Percentiles rank a stretch among this genome's conserved stretches.
These are phyloP conservation scores for Mercurialis annua DNA, from an alignment of 345 rosid species.

Conservation along the genomic window DNA sequence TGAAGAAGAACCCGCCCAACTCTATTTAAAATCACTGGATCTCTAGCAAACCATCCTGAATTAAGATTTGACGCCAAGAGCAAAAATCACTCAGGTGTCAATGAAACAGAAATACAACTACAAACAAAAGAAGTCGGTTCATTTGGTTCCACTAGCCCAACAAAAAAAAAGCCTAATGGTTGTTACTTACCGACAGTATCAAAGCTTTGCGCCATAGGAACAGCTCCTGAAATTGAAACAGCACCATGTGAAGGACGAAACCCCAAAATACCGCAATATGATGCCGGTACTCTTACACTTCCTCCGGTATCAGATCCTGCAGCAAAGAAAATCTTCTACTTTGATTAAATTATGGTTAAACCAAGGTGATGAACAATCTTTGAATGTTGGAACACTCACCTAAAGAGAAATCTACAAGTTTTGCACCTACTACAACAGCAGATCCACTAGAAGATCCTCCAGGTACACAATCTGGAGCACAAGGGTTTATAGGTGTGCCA, in stretches of 20 bases:
- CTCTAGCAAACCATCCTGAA: conserved; percentile 92
- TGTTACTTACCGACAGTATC: conserved; percentile 78
- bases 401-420: conserved; percentile 75
- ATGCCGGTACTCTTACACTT: conserved; percentile 83
- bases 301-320: conserved; percentile 95
- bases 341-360: background rate
- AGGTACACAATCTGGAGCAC: conserved; percentile 65
- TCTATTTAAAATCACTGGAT: conserved; percentile 53
- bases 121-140: background rate
- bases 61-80: background rate
- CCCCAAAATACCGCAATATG: conserved; percentile 75
- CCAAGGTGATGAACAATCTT: background rate
- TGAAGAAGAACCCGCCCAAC: conserved; percentile 64
- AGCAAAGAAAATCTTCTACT: conserved; percentile 9
- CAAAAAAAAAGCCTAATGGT: background rate
- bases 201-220: conserved; percentile 84
- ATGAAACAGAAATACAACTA: background rate
- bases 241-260: conserved; percentile 67
- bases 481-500: conserved; percentile 85
- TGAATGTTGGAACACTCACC: conserved; percentile 41
- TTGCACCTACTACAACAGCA: conserved; percentile 90
- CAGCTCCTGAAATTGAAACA: conserved; percentile 58
- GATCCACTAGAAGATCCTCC: conserved; percentile 99
- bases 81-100: too few species aligned
- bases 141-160: background rate